Percentiles rank a stretch among this genome's conserved stretches.
These are phyloP conservation scores for Suillus sp. DNA, from an alignment of 768 basidiomycete species.

Conservation along the genomic window DNA sequence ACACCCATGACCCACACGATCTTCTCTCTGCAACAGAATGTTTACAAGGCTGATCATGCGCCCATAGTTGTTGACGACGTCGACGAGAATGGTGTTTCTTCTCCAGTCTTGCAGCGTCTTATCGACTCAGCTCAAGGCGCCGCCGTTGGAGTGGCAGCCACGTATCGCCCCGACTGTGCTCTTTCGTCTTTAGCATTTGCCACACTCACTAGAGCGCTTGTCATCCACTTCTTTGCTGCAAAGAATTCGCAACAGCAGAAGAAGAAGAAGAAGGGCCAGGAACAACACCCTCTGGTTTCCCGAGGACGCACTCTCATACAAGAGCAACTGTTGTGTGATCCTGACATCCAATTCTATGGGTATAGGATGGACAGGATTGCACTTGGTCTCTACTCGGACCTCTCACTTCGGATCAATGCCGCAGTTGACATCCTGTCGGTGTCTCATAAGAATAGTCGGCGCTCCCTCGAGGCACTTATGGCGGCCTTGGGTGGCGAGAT, in stretches of 20 bases:
- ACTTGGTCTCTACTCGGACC: constrained; percentile 42
- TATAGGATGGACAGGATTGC: constrained; percentile 51
- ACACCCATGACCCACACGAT: constrained; percentile 15
- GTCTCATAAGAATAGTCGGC: constrained; percentile 22
- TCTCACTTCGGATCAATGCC: constrained; percentile 33
- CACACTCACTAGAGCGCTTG: constrained; percentile 36
- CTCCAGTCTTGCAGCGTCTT: constrained; percentile 30
- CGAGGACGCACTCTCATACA: constrained; percentile 30
- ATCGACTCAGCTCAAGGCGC: constrained; percentile 28
- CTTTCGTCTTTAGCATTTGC: constrained; percentile 45
- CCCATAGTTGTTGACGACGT: constrained; percentile 32
- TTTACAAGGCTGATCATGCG: constrained; percentile 32
- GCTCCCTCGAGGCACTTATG: constrained; percentile 39
- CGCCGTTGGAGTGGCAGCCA: constrained; percentile 45
- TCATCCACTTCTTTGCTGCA: constrained; percentile 33
- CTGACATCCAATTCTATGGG: constrained; percentile 35
- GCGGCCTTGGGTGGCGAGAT: constrained; percentile 40
- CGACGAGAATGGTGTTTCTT: constrained; percentile 29
- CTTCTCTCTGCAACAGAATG: constrained; percentile 33
- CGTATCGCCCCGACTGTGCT: constrained; percentile 37
- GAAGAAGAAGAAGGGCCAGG: constrained; percentile 14
- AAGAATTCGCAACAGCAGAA: constrained; percentile 11
- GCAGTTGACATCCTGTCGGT: constrained; percentile 47
- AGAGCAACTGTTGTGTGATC: constrained; percentile 35
- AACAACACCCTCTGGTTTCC: neutral